Conservation (phyloP, 1,139 yeast genomes). For the Sugiyamaella sp. region DNA sequence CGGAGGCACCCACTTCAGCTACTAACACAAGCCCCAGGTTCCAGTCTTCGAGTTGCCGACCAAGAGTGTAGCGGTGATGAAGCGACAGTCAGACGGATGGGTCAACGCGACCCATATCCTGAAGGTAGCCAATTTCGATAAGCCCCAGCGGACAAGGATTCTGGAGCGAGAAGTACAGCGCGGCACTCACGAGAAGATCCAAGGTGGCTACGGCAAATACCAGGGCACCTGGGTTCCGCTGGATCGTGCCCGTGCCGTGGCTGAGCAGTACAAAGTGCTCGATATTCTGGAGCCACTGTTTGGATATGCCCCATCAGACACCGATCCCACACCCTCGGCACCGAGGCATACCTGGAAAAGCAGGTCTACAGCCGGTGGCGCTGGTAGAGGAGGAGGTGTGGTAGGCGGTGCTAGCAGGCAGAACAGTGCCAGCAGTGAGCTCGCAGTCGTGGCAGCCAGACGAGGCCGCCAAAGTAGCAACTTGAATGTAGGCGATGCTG, state of each 20-base stretch:
- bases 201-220: constrained; percentile 96
- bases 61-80: constrained; percentile 88
- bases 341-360: constrained; percentile 37
- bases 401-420: constrained; percentile 4
- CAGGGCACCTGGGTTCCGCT: constrained; percentile 99
- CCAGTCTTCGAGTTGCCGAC: constrained; percentile 87
- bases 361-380: constrained; percentile 20
- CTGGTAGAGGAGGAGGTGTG: background rate
- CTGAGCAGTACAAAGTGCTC: constrained; percentile 71
- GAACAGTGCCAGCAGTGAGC: background rate
- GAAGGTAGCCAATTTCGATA: constrained; percentile 92
- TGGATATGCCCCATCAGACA: constrained; percentile 44
- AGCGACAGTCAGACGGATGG: constrained; percentile 89
- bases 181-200: constrained; percentile 88
- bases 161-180: constrained; percentile 89
- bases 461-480: constrained; percentile 1
- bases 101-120: constrained; percentile 97
- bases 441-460: background rate
- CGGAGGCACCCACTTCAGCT: background rate
- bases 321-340: constrained; percentile 43
- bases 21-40: constrained; percentile 44
- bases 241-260: constrained; percentile 55
- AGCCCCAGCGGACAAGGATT: constrained; percentile 89
- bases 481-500: constrained; percentile 12
- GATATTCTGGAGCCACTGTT: constrained; percentile 70